Evolutionary conservation across 106 monocot genomes (phyloP).

Genomic region (Allium fistulosum): DNA sequence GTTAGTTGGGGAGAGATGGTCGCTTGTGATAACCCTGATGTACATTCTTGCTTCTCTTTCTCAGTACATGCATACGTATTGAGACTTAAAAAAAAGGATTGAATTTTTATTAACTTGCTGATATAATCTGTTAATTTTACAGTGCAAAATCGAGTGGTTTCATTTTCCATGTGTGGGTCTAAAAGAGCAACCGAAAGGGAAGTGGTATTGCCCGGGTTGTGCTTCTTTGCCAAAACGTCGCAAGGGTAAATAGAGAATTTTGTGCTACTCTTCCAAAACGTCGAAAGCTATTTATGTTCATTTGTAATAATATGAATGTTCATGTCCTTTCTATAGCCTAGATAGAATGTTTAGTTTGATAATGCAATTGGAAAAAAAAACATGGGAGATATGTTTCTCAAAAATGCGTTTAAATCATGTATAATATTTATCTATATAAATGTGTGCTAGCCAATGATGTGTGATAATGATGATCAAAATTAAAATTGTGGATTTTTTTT

Average conservation of each 20-base stretch:
- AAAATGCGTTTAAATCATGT: too few species aligned
- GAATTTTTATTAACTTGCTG: neutral
- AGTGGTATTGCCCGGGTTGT: conserved; percentile 90
- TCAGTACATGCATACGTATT: neutral
- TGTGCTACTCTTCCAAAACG: neutral
- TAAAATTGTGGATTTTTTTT: too few species aligned
- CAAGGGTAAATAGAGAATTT: conserved; percentile 34
- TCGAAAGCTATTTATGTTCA: too few species aligned
- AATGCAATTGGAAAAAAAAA: too few species aligned
- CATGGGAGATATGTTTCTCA: too few species aligned
- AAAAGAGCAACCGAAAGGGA: conserved; percentile 94
- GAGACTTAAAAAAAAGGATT: neutral
- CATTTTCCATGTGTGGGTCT: conserved; percentile 88
- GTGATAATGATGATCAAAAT: too few species aligned
- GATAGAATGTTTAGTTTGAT: too few species aligned
- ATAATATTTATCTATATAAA: too few species aligned
- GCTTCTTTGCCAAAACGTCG: conserved; percentile 42
- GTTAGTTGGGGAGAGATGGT: conserved; percentile 98
- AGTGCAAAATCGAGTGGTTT: conserved; percentile 99
- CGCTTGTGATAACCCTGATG: conserved; percentile 88
- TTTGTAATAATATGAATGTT: too few species aligned
- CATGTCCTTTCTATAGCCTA: too few species aligned
- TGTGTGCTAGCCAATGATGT: too few species aligned
- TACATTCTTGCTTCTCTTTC: conserved; percentile 16
- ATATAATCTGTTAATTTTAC: conserved; percentile 8